Conservation (phyloP, 768 basidiomycete genomes). For the Cytidiella melzeri region DNA sequence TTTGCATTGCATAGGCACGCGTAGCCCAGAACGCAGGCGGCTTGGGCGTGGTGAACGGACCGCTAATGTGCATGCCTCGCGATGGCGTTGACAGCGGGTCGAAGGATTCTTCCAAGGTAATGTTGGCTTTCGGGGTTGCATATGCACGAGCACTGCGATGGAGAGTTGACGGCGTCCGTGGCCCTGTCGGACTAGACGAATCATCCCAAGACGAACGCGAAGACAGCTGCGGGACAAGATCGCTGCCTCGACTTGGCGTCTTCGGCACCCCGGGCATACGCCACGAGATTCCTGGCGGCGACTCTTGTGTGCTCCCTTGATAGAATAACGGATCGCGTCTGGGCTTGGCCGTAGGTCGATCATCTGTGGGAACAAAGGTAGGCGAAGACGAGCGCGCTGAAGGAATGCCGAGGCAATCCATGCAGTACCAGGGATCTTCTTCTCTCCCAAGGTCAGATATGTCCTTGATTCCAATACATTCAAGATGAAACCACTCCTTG, state of each 20-base stretch:
- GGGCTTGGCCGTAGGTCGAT: slow-evolving; percentile 32
- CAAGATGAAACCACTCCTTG: slow-evolving; percentile 75
- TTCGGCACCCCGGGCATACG: slow-evolving; percentile 31
- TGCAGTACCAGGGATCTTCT: slow-evolving; percentile 78
- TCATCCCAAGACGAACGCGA: slow-evolving; percentile 41
- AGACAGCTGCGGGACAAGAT: slow-evolving; percentile 7
- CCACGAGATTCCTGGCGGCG: slow-evolving; percentile 47
- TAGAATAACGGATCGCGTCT: slow-evolving; percentile 55
- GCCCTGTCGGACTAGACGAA: slow-evolving; percentile 42
- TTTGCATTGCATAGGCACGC: slow-evolving; percentile 41
- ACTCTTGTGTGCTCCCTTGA: slow-evolving; percentile 48
- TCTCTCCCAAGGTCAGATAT: slow-evolving; percentile 63
- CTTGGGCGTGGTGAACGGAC: slow-evolving; percentile 61
- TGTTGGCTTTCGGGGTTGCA: slow-evolving; percentile 20
- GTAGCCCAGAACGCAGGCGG: slow-evolving; percentile 35
- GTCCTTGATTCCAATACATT: slow-evolving; percentile 68
- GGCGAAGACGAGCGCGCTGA: slow-evolving; percentile 51
- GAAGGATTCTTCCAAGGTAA: slow-evolving; percentile 52
- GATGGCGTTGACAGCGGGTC: slow-evolving; percentile 80
- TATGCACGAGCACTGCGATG: slow-evolving; percentile 24
- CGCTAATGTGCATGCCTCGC: slow-evolving; percentile 60
- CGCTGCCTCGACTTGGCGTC: slow-evolving; percentile 41
- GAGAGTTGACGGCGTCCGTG: slow-evolving; percentile 46
- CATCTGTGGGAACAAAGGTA: slow-evolving; percentile 63
- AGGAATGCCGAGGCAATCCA: slow-evolving; percentile 42